Conservation (phyloP, 2,329 filamentous ascomycete species). For the Cordyceps farinosa region DNA sequence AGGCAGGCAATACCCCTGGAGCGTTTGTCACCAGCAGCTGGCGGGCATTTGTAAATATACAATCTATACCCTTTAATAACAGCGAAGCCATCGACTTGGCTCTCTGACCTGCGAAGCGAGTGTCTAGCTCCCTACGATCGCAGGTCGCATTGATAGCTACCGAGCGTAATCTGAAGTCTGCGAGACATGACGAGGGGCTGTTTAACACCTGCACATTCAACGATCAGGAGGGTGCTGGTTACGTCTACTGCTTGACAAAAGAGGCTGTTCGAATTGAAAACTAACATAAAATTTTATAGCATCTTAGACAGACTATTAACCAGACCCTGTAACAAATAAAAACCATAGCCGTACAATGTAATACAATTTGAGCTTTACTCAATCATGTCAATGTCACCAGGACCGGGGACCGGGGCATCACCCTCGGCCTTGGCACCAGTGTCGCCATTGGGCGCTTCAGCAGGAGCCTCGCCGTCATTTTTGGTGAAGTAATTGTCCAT, state of each 20-base stretch:
- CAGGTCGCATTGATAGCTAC: too few relatives aligned
- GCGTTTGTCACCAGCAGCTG: constrained; percentile 8
- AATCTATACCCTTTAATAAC: constrained; percentile 6
- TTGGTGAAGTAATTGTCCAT: constrained; percentile 89
- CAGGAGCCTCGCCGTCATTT: constrained; percentile 31
- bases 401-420: constrained; percentile 25
- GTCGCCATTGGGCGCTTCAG: constrained; percentile 31
- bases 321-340: background rate
- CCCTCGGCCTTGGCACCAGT: constrained; percentile 25
- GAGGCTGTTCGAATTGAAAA: too few relatives aligned
- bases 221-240: too few relatives aligned
- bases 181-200: too few relatives aligned
- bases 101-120: too few relatives aligned
- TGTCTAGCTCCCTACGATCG: too few relatives aligned
- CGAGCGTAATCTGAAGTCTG: too few relatives aligned
- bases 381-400: constrained; percentile 68
- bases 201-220: too few relatives aligned
- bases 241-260: too few relatives aligned
- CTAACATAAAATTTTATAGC: background rate
- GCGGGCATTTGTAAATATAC: constrained; percentile 17
- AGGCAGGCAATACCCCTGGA: constrained; percentile 14
- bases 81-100: background rate
- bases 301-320: background rate
- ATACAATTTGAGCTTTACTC: constrained; percentile 38
- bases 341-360: constrained; percentile 5